Percentiles rank a stretch among this genome's conserved stretches.
phyloP scores from a whole-genome alignment of 2,329 filamentous ascomycete genomes.

The Diaporthe ilicicola region DNA sequence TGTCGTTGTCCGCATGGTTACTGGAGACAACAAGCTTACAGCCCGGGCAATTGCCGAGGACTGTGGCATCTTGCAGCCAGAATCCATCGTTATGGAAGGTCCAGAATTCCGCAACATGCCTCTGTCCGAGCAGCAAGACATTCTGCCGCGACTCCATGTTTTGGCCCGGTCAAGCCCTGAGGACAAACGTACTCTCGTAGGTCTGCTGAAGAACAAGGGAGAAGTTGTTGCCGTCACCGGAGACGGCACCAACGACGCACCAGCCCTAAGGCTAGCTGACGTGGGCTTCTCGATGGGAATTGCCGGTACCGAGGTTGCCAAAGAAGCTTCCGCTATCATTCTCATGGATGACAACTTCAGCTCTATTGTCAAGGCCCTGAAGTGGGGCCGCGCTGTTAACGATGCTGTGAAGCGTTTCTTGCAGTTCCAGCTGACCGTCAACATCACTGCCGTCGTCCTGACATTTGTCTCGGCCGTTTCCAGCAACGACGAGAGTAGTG shows the following conservation, averaged over 20 bases:
- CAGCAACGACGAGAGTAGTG: conserved; percentile 72
- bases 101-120: conserved; percentile 79
- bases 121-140: conserved; percentile 69
- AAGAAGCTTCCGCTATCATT: conserved; percentile 86
- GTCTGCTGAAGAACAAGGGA: conserved; percentile 74
- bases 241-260: conserved; percentile 85
- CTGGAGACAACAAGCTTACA: conserved; percentile 82
- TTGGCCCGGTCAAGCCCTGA: conserved; percentile 79
- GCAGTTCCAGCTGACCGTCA: conserved; percentile 84
- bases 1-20: conserved; percentile 86
- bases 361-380: conserved; percentile 84
- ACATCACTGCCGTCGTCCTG: conserved; percentile 87
- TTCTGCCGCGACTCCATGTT: conserved; percentile 75
- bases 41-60: conserved; percentile 82
- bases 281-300: conserved; percentile 90
- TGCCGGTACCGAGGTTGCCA: conserved; percentile 82
- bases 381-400: conserved; percentile 82
- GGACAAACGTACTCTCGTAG: conserved; percentile 78
- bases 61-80: conserved; percentile 76
- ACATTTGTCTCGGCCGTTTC: conserved; percentile 89
- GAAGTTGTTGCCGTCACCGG: conserved; percentile 86
- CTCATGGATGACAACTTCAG: conserved; percentile 89
- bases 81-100: conserved; percentile 79
- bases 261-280: conserved; percentile 81
- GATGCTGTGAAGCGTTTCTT: conserved; percentile 81